phyloP scores from a whole-genome alignment of 106 monocot species.

The Allium cepa region DNA sequence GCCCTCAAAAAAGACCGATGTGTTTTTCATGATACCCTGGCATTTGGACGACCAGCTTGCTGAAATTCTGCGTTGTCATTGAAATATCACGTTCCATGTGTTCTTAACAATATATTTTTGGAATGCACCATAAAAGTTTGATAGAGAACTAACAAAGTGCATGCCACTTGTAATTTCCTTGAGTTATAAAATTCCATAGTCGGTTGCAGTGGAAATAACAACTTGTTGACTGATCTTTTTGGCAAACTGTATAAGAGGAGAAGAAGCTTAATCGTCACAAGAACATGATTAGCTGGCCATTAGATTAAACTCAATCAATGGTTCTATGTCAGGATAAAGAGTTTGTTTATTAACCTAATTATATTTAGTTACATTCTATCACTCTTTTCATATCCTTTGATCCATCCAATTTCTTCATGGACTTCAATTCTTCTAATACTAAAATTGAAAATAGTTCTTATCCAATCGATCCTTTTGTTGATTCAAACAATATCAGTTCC shows the following conservation, averaged over 20 bases:
- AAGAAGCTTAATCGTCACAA: slow-evolving; percentile 13
- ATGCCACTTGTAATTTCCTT: slow-evolving; percentile 3
- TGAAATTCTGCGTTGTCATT: too few relatives aligned
- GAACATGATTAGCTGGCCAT: neutral
- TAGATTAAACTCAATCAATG: slow-evolving; percentile 8
- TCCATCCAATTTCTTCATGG: slow-evolving; percentile 2
- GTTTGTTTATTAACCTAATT: too few relatives aligned
- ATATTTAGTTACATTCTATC: too few relatives aligned
- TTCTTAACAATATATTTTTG: neutral
- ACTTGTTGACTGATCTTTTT: neutral
- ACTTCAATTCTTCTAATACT: slow-evolving; percentile 2
- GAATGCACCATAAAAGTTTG: neutral
- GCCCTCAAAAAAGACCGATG: neutral
- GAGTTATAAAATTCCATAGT: slow-evolving; percentile 3
- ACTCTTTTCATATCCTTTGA: neutral
- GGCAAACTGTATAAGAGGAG: neutral
- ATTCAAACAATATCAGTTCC: neutral
- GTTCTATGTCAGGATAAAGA: neutral
- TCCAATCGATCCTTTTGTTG: slow-evolving; percentile 3
- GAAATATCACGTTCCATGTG: neutral
- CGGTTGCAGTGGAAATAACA: neutral
- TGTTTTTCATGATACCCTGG: neutral
- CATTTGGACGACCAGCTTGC: neutral
- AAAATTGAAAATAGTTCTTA: neutral
- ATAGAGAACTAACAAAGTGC: neutral